A percentile compares a stretch with the other conserved stretches of the same genome.
These are phyloP conservation scores for Calycina herbarum DNA, from an alignment of 2,329 filamentous ascomycete genomes.

Conservation along the genomic window DNA sequence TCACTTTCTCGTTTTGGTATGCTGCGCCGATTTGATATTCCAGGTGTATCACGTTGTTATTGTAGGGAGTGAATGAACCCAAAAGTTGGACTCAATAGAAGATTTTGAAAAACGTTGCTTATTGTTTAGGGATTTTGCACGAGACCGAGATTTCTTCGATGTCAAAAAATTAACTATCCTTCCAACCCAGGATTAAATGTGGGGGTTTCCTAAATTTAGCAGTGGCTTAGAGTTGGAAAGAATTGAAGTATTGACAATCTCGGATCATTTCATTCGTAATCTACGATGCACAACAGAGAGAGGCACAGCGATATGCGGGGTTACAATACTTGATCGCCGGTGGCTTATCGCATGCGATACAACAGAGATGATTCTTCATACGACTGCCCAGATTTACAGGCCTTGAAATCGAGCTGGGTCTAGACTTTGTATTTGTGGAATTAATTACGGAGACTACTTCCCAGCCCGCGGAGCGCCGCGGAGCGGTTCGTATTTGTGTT, in stretches of 20 bases:
- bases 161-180: no score
- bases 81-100: no score
- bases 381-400: neutral
- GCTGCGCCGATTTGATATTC: neutral
- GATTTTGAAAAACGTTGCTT: no score
- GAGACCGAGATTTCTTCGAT: no score
- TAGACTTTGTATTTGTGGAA: neutral
- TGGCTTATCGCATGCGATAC: neutral
- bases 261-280: neutral
- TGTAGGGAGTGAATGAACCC: no score
- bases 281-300: neutral
- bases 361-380: neutral
- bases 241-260: neutral
- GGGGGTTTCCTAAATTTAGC: neutral
- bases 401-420: neutral
- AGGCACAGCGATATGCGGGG: neutral
- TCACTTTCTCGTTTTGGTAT: neutral
- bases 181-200: no score
- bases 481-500: neutral
- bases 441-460: neutral
- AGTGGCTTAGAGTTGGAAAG: neutral
- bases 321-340: neutral
- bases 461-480: neutral
- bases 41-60: no score
- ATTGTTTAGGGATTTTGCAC: no score